These are phyloP conservation scores for Kernera saxatilis DNA, from an alignment of 345 rosid species.

Conservation along the genomic window DNA sequence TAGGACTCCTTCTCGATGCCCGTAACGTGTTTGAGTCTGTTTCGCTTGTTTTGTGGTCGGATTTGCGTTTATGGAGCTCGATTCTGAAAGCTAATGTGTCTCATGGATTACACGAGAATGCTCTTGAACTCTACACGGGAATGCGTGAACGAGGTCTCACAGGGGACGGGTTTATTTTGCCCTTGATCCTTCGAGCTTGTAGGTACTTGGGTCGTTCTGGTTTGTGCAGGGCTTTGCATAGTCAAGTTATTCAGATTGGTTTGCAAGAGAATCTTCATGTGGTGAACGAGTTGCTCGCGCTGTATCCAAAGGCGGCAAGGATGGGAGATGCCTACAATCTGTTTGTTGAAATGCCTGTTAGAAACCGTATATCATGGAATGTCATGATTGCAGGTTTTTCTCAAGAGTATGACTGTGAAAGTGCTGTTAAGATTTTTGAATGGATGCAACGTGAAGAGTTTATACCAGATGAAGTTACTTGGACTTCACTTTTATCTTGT, in stretches of 20 bases:
- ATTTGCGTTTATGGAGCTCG: constrained; percentile 51
- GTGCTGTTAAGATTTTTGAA: constrained; percentile 41
- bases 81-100: constrained; percentile 48
- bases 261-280: constrained; percentile 41
- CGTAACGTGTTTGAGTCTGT: constrained; percentile 42
- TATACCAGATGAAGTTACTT: constrained; percentile 60
- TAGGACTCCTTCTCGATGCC: constrained; percentile 39
- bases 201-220: constrained; percentile 26
- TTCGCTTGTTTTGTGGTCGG: constrained; percentile 30
- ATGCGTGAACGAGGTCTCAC: constrained; percentile 47
- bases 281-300: constrained; percentile 52
- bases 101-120: constrained; percentile 35
- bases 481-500: constrained; percentile 65
- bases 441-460: constrained; percentile 58
- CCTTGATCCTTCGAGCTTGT: constrained; percentile 50
- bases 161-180: constrained; percentile 60
- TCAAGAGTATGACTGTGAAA: constrained; percentile 38
- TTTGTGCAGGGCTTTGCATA: constrained; percentile 40
- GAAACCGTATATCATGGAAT: constrained; percentile 65
- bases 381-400: constrained; percentile 54
- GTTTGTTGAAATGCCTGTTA: constrained; percentile 54
- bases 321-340: constrained; percentile 40
- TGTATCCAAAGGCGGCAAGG: constrained; percentile 46
- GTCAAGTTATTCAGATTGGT: constrained; percentile 48
- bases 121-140: constrained; percentile 38